Base-by-base conservation (phyloP, 768 basidiomycete species). In the Suillus subaureus region DNA sequence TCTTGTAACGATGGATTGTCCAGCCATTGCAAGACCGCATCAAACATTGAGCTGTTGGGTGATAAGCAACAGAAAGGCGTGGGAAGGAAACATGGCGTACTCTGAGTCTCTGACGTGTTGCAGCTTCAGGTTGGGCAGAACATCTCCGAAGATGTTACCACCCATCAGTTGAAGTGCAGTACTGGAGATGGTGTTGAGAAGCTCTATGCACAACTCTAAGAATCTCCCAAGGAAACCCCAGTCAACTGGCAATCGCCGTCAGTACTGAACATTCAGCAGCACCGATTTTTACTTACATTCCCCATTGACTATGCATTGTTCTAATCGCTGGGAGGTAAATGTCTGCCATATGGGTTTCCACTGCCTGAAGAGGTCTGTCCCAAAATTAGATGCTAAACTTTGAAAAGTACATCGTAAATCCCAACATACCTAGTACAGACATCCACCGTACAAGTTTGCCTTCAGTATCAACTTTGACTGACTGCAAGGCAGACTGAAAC, bases 181-280 rank as follows among this genome's bases (percentile, higher is more conserved):
- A 52, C 69, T 63, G 54, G 78, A 69, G 33, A 80, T 72, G 31
- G 69, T 73, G 67, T 83, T 84, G 42, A 88, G 71, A 13, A 87
- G 68, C 0, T 65, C 70, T 18, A 84, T 69, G 6, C 78, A 76
- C 13, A 74, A 75, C 64, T 83, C 79, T 0, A 88, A 68, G 11
- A 87, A 67, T 61, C 79, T 78, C 39, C 76, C 79, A 65, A 85
- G 86, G 31, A 88, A 74, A 42, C 71, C 73, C 89, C 89, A 90
- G 66, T 87, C 78, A 69, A 87, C 89, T 90, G 57, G 45, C 21
- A 40, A n/a, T 26, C 49, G 64, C 51, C 67, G 68, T 63, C 45
- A 64, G 40, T 23, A 61, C 51, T 6, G 11, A 26, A 60, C 23
- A 6, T 11, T 15, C 33, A 4, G 21, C n/a, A 11, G 9, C 9